These are phyloP conservation scores for Aspergillus pseudoglaucus DNA, from an alignment of 2,329 filamentous ascomycete genomes.

Conservation along the genomic window DNA sequence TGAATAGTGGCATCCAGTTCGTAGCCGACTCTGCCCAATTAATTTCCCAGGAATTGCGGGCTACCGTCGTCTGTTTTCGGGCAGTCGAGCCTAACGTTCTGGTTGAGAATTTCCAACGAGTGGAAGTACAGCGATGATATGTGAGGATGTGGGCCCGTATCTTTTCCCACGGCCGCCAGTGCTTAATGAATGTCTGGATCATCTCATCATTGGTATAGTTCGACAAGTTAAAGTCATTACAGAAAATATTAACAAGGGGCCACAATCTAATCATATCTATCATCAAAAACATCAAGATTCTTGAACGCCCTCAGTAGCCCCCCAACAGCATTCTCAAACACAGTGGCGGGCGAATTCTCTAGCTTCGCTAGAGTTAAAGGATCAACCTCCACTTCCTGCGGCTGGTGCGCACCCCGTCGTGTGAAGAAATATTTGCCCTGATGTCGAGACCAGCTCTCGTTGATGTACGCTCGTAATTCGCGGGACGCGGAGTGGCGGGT, in stretches of 20 bases:
- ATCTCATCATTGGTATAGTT: not conserved
- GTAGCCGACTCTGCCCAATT: no score
- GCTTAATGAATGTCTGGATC: no score
- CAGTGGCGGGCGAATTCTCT: constrained; percentile 12
- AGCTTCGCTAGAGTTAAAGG: constrained; percentile 15
- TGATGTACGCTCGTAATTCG: constrained; percentile 40
- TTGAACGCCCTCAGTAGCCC: constrained; percentile 7
- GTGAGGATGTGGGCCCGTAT: no score
- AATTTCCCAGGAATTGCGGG: no score
- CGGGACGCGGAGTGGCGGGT: constrained; percentile 29
- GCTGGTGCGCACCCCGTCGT: constrained; percentile 36
- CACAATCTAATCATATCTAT: not conserved
- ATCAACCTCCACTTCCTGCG: constrained; percentile 40
- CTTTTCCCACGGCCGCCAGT: no score
- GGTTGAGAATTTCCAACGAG: no score
- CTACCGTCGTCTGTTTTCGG: no score
- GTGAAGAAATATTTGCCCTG: constrained; percentile 43
- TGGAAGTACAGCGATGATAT: no score
- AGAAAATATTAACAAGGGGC: not conserved
- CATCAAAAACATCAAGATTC: constrained; percentile 10
- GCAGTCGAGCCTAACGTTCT: no score
- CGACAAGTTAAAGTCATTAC: not conserved
- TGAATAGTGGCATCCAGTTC: no score
- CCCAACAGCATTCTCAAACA: constrained; percentile 17
- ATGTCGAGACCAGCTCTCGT: constrained; percentile 42